Conservation (phyloP, 306 rosid genomes). For the Gastrolobium bilobum region DNA sequence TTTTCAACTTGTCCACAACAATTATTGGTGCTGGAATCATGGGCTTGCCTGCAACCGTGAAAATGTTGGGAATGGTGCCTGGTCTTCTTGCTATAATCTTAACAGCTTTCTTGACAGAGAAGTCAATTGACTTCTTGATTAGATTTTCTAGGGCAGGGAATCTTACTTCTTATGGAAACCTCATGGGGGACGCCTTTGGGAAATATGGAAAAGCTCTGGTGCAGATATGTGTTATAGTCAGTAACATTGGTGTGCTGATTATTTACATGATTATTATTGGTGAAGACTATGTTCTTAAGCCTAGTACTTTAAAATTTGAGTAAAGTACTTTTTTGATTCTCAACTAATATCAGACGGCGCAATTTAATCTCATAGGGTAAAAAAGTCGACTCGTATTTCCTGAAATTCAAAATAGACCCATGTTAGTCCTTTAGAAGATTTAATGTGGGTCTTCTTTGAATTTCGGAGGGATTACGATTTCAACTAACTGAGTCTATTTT, state of each 20-base stretch:
- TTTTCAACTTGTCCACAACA: slow-evolving; percentile 86
- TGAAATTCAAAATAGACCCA: background rate
- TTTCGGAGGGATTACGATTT: too few relatives aligned
- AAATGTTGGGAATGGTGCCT: slow-evolving; percentile 78
- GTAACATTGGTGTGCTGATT: slow-evolving; percentile 75
- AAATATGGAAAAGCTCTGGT: slow-evolving; percentile 69
- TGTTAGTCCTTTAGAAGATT: too few relatives aligned
- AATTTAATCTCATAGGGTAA: too few relatives aligned
- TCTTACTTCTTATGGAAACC: slow-evolving; percentile 72
- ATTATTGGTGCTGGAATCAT: slow-evolving; percentile 92
- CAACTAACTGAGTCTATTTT: too few relatives aligned
- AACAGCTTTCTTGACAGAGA: slow-evolving; percentile 75
- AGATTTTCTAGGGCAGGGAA: slow-evolving; percentile 78
- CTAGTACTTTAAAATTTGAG: background rate
- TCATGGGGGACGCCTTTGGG: slow-evolving; percentile 82
- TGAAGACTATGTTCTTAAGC: slow-evolving; percentile 44
- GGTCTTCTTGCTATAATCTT: slow-evolving; percentile 75
- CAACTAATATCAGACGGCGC: too few relatives aligned
- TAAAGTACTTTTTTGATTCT: slow-evolving; percentile 3
- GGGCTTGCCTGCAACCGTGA: slow-evolving; percentile 90
- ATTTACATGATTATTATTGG: slow-evolving; percentile 93
- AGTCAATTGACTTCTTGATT: slow-evolving; percentile 75
- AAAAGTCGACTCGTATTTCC: too few relatives aligned
- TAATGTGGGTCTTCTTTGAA: too few relatives aligned
- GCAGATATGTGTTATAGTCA: slow-evolving; percentile 70